phyloP scores from a whole-genome alignment of 305 asterid species.

The Fraxinus dipetala region DNA sequence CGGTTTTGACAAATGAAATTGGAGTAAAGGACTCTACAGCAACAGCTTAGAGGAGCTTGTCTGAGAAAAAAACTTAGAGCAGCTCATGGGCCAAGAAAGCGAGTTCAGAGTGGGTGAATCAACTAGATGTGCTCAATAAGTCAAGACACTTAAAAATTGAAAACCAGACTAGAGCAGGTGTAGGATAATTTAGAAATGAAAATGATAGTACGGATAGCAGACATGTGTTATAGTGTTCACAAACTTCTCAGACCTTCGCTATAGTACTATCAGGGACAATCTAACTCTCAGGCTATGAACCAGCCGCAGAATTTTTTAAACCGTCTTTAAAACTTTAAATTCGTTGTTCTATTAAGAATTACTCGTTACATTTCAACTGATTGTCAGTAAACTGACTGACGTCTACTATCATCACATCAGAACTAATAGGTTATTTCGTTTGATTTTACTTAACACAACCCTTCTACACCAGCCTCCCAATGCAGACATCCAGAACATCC shows the following conservation, averaged over 20 bases:
- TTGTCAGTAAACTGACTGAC: neutral
- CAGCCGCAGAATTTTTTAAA: neutral
- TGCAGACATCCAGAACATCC: neutral
- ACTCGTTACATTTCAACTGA: neutral
- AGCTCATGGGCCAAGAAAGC: neutral
- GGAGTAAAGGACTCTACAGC: neutral
- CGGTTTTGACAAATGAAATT: neutral
- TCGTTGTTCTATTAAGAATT: neutral
- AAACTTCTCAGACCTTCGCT: neutral
- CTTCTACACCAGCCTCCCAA: neutral
- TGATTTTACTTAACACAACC: neutral
- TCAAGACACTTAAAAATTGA: neutral
- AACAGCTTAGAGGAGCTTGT: neutral
- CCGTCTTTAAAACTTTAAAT: neutral
- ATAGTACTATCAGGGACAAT: neutral
- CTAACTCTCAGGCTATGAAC: neutral
- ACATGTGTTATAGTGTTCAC: neutral
- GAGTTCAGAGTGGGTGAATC: neutral
- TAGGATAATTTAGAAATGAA: neutral
- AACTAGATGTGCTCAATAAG: neutral
- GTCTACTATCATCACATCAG: neutral
- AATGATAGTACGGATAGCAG: neutral
- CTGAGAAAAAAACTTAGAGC: neutral
- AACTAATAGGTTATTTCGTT: neutral
- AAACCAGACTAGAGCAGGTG: neutral